Base-by-base conservation (phyloP, 768 basidiomycete species). In the Dentipellis fragilis region DNA sequence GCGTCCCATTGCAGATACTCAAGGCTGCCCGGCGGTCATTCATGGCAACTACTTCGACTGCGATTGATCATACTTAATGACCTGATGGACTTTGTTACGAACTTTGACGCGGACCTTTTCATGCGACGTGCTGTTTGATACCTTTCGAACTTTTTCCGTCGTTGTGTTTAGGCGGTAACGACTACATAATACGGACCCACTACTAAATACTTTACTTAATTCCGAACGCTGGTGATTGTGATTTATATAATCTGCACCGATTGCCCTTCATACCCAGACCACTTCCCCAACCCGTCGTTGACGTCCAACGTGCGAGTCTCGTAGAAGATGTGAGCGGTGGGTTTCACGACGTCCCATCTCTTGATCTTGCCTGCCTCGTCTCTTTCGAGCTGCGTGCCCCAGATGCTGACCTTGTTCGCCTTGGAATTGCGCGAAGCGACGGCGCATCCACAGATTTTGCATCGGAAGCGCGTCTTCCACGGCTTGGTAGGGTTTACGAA, bases 291-390 rank as follows among this genome's bases (percentile, higher is more conserved):
- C 8, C 63, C 72, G 61, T 87, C 85, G 6, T 71, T 57, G 14
- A 85, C 66, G 54, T 82, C 79, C 59, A 85, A 56, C 70, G 84
- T 66, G 19, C 80, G 72, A 19, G 84, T 85, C 10, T 69, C 80
- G 59, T 86, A 86, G 67, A 85, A 87, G 5, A 81, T 80, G 63
- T 85, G 84, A 34, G 70, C 78, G 0, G 80, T 85, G 0, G 85
- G 87, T 62, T 77, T 79, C 45, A 84, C 66, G 19, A 65, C 59
- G 2, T 81, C 79, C 79, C 80, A 80, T 42, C 73, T 67, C 49
- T 75, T 69, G 51, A 83, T 76, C 49, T 67, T 71, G 6, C 81
- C 80, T 1, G 73, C 67, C 3, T 68, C 70, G 58, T 81, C 77
- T 40, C 84, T 72, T 57, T 80, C 75, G 21, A 88, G 67, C 52